Base-by-base conservation (phyloP, 139 green algal species). In the Chlamydomonas schloesseri region DNA sequence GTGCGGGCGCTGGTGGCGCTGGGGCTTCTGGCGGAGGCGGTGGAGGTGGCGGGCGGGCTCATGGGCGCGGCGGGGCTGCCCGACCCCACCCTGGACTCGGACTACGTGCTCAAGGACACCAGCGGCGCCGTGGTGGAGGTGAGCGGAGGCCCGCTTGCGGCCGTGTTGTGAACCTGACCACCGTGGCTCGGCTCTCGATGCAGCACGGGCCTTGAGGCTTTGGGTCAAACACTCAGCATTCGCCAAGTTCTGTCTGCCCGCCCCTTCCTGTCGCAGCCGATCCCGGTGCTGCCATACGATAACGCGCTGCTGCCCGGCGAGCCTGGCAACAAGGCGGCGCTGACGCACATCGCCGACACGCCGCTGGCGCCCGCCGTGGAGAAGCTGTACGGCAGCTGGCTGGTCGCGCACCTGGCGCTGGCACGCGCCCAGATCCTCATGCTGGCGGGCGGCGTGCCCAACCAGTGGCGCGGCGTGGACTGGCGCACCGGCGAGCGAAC, bases 361-460 rank as follows among this genome's bases (percentile, higher is more conserved):
- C 84, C 82, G 33, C 57, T 71, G 28, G 67, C 33, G 5, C 28
- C 68, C 4, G 72, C 83, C 4, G 84, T 92, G 50, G 71, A 89
- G 71, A 36, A 34, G 34, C 86, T 93, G 86, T 93, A 93, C 68
- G 89, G 89, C 71, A 65, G 28, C 57, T 92, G 89, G 89, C 50
- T 75, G 53, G 86, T 90, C 20, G 89, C 89, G 53, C 89, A 87
- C 68, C 74, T 92, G 29, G 42, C 81, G 8, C 60, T 92, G 28
- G 69, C 62, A 6, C 81, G 89, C 13, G 75, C 85, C 17, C 60
- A 70, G 29, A 72, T 88, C 34, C 82, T 90, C 24, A 78, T 81
- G 64, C 3, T 42, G 31, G 69, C 89, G 4, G 89, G 89, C 28
- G 53, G 33, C 3, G 62, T 89, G 62, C 89, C 89, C 47, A 92